A percentile compares a stretch with the other conserved stretches of the same genome.
phyloP scores from a whole-genome alignment of 2,329 filamentous ascomycete genomes.

The Fusarium xyrophilum region DNA sequence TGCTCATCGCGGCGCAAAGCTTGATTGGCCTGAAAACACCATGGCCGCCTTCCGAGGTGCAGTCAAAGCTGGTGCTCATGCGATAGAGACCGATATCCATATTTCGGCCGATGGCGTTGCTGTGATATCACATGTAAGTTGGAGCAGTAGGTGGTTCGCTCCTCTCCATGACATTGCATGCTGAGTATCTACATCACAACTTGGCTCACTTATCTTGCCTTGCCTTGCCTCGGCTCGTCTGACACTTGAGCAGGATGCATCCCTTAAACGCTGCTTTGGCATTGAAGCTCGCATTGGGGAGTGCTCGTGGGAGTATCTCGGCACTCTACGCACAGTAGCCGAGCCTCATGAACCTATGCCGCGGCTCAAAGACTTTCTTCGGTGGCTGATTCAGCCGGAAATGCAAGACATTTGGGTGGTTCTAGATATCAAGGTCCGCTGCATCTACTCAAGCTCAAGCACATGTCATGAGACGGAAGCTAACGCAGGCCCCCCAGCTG shows the following conservation, averaged over 20 bases:
- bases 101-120: conserved; percentile 82
- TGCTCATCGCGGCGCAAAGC: conserved; percentile 81
- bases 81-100: conserved; percentile 88
- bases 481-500: conserved; percentile 53
- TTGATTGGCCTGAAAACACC: conserved; percentile 82
- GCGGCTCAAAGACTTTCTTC: conserved; percentile 74
- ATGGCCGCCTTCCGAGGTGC: conserved; percentile 80
- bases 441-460: background rate
- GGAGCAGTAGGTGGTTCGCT: background rate
- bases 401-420: conserved; percentile 77
- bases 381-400: conserved; percentile 70
- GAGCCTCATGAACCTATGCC: conserved; percentile 77
- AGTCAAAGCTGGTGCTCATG: conserved; percentile 75
- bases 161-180: background rate
- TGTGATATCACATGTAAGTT: conserved; percentile 78
- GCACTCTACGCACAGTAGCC: conserved; percentile 69
- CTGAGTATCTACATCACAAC: background rate
- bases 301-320: conserved; percentile 77
- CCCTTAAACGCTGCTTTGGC: conserved; percentile 82
- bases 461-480: conserved; percentile 5
- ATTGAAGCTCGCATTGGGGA: conserved; percentile 74
- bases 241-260: conserved; percentile 65
- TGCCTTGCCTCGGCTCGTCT: background rate
- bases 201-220: background rate
- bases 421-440: conserved; percentile 81